Evolutionary conservation across 306 rosid genomes (phyloP), one percentile per base, ranked within the genome.

Genomic region (Gleditsia sinensis): DNA sequence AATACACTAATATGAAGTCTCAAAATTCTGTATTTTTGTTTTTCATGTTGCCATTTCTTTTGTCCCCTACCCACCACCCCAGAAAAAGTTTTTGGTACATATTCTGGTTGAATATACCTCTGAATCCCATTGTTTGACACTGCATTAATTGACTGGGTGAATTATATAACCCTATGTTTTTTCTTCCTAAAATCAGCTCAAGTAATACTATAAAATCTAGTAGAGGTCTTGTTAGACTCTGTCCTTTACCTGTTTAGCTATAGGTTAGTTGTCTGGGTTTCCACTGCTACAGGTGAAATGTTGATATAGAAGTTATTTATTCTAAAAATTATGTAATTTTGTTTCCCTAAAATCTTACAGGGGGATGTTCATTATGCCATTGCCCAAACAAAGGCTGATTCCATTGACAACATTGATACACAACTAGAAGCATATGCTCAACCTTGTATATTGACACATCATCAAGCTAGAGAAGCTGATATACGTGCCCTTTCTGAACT

Each of bases 381-480:
- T 49, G 65, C 77, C 7, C 86, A 80, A 64, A 55, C 83, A 50
- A 80, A 77, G 68, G 80, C 19, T 39, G 78, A 79, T 48, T 76
- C 81, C 8, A 60, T 63, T 59, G 82, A 84, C 40, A 75, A 77
- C 43, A 65, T 46, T 78, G 34, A 62, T 28, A 53, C 77, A 65
- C 83, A 56, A 33, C 83, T 78, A n/a, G 43, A 66, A 60, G 51
- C 63, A 20, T 58, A 59, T 72, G 59, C 58, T 77, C 87, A 80
- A 58, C 75, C 84, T 66, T 76, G 71, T 28, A 24, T 69, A 11
- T 32, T 54, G 66, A 60, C 67, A 64, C 86, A 82, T 37, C 76
- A 82, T 74, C 91, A 80, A 80, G 84, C 81, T 42, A 82, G 76
- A 83, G 91, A 85, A 80, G 89, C 85, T 74, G 91, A 87, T 72